These are phyloP conservation scores for Gastrolobium villosum DNA, from an alignment of 306 rosid species.

Conservation along the genomic window DNA sequence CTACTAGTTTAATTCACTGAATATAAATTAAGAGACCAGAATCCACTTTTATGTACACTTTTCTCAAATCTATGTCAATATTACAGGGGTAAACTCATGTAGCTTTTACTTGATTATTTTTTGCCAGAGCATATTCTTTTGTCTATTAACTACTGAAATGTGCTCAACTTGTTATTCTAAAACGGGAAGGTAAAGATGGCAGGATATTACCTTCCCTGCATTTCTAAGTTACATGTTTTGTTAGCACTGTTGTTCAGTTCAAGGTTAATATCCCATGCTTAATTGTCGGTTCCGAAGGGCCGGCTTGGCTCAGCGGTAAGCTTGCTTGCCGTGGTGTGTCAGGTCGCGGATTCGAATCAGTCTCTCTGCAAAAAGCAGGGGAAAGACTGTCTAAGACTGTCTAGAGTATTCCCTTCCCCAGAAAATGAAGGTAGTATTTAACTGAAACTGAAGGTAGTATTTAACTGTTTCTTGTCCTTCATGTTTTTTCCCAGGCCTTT, in stretches of 20 bases:
- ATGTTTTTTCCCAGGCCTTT: conserved; percentile 72
- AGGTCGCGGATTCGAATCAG: too few relatives aligned
- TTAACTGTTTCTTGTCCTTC: conserved; percentile 2
- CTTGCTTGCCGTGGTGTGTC: too few relatives aligned
- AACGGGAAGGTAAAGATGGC: neutral
- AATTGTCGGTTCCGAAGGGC: conserved; percentile 20
- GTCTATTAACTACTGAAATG: neutral
- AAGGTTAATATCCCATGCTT: conserved; percentile 3
- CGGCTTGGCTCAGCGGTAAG: too few relatives aligned
- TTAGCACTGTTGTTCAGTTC: neutral
- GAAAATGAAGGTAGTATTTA: too few relatives aligned
- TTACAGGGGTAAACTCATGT: neutral
- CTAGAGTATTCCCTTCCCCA: too few relatives aligned
- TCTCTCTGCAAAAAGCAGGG: too few relatives aligned
- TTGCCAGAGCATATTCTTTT: neutral
- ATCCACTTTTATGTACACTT: too few relatives aligned
- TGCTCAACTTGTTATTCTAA: conserved; percentile 14
- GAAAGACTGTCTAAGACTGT: too few relatives aligned
- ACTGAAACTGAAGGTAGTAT: neutral
- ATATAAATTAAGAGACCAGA: too few relatives aligned
- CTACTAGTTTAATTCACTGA: too few relatives aligned
- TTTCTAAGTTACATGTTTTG: neutral
- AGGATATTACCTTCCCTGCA: neutral
- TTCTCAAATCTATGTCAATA: too few relatives aligned
- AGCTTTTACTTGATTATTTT: conserved; percentile 17